Conservation (phyloP, 2,329 filamentous ascomycete genomes). For the Fusarium fujikuroi region DNA sequence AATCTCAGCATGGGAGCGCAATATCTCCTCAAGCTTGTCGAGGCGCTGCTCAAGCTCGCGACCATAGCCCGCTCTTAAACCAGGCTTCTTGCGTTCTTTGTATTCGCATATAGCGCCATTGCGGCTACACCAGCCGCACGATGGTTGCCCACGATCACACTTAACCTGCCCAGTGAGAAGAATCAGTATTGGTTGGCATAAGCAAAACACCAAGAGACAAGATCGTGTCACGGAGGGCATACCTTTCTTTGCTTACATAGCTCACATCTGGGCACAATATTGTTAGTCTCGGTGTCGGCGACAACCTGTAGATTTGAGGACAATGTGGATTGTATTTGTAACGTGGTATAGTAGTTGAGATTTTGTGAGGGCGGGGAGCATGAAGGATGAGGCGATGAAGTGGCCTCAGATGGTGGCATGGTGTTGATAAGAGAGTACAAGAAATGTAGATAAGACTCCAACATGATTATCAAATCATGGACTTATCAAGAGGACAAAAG, state of each 20-base stretch:
- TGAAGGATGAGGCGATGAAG: constrained; percentile 27
- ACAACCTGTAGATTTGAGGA: constrained; percentile 20
- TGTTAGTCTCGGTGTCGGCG: constrained; percentile 50
- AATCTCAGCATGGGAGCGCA: constrained; percentile 73
- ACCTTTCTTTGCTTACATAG: constrained; percentile 86
- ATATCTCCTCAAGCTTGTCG: constrained; percentile 74
- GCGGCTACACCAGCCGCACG: constrained; percentile 74
- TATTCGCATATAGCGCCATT: constrained; percentile 73
- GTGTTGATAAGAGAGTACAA: constrained; percentile 29
- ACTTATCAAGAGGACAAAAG: constrained; percentile 4
- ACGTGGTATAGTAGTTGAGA: constrained; percentile 19
- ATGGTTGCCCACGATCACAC: constrained; percentile 80
- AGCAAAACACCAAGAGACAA: neutral
- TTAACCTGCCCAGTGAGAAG: constrained; percentile 64
- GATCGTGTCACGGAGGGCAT: constrained; percentile 20
- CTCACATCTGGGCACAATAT: constrained; percentile 68
- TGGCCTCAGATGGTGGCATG: constrained; percentile 35
- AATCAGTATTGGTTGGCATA: constrained; percentile 15
- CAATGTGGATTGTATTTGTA: constrained; percentile 26
- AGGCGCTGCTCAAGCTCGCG: constrained; percentile 78
- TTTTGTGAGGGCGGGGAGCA: constrained; percentile 28
- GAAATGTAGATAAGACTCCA: constrained; percentile 39
- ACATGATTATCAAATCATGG: constrained; percentile 24
- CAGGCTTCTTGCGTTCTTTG: constrained; percentile 75
- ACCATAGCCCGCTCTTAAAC: constrained; percentile 74